These are phyloP conservation scores for Rhizopus stolonifer DNA, from an alignment of 371 early-diverging fungal species.

Conservation along the genomic window DNA sequence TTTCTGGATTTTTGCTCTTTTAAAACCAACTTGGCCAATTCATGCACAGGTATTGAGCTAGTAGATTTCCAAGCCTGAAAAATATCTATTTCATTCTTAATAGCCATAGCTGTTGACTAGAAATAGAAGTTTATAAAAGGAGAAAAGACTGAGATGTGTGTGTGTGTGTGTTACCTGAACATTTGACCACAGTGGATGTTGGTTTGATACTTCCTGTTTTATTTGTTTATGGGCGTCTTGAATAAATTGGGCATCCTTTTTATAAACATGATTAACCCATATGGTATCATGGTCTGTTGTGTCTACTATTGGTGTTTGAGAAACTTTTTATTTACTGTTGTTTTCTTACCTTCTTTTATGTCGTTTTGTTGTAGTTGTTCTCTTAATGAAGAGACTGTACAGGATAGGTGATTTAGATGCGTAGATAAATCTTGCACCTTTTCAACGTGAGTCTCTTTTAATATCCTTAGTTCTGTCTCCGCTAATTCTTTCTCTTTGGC, in stretches of 20 bases:
- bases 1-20: slow-evolving; percentile 11
- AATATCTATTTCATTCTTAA: slow-evolving; percentile 31
- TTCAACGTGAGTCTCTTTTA: slow-evolving; percentile 36
- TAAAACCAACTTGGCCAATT: slow-evolving; percentile 21
- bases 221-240: slow-evolving; percentile 22
- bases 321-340: too few species aligned
- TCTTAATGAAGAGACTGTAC: slow-evolving; percentile 16
- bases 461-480: slow-evolving; percentile 26
- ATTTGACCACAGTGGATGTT: slow-evolving; percentile 27
- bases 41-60: slow-evolving; percentile 27
- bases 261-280: slow-evolving; percentile 11
- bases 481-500: slow-evolving; percentile 30
- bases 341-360: slow-evolving; percentile 33
- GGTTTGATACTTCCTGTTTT: slow-evolving; percentile 11
- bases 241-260: slow-evolving; percentile 37
- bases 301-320: too few species aligned
- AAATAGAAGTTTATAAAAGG: not conserved
- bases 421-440: slow-evolving; percentile 33
- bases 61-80: slow-evolving; percentile 38
- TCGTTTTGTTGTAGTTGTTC: slow-evolving; percentile 23
- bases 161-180: slow-evolving; percentile 20
- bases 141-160: not conserved
- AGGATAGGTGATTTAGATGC: slow-evolving; percentile 27
- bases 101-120: slow-evolving; percentile 22
- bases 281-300: not conserved